Evolutionary conservation across 345 rosid genomes (phyloP), one percentile per base, ranked within the genome.

Genomic region (Erysimum cheiranthoides): DNA sequence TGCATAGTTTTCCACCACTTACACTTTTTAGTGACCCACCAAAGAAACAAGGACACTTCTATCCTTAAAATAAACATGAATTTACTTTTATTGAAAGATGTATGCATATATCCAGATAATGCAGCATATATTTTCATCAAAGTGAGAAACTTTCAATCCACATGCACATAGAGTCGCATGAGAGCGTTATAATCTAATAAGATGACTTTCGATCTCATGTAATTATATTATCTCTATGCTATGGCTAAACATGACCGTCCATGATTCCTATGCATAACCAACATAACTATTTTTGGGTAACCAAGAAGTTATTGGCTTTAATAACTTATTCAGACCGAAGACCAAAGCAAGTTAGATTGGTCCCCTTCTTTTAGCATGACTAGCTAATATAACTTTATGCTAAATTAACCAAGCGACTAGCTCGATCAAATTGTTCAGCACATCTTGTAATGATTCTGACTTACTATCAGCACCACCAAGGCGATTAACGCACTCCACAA

Each of bases 391-490:
- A 18, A 50, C 61, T 73, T 73, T 16, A 64, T 53, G 71, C 62
- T 63, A 63, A 53, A 21, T 21, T 21, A 21, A 61, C 31, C 31
- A 28, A 61, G 40, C 13, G 18, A 61, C 49, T 47, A 71, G 38
- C 10, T 30, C 5, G 3, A 49, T 36, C 49, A 70, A 59, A 53
- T 47, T 39, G 10, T 1, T 49, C 31, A 61, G 28, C 47, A 58
- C 14, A 51, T 21, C 13, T 36, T 14, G 51, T n/a, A 61, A 74
- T 46, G 73, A 8, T 38, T 59, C 0, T 68, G 45, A 77, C 80
- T 77, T 96, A 89, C 68, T 88, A 90, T 35, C 77, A 91, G 87
- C 68, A 42, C 99, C 99, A 7, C 99, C 96, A 10, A 92, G 91
- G 73, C 81, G 82, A 80, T 88, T 87, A 4, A 90, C 96, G 30